phyloP scores from a whole-genome alignment of 2,329 filamentous ascomycete genomes.

The Exophiala lecanii-corni region DNA sequence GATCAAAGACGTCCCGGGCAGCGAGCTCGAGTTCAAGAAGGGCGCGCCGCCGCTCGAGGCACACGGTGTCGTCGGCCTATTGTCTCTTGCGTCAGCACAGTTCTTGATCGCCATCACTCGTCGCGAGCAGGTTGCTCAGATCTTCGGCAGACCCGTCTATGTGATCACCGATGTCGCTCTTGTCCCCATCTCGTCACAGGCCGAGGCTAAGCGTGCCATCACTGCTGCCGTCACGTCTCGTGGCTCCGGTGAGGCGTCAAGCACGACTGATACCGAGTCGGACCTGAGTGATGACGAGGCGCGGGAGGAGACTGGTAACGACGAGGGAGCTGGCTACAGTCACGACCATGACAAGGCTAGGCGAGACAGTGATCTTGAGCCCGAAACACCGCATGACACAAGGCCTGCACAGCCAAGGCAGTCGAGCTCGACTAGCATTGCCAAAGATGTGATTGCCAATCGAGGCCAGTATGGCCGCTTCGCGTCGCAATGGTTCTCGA shows the following conservation, averaged over 20 bases:
- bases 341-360: background rate
- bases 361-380: constrained; percentile 7
- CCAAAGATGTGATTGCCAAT: constrained; percentile 79
- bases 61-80: constrained; percentile 62
- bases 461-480: constrained; percentile 84
- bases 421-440: constrained; percentile 58
- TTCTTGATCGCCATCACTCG: constrained; percentile 84
- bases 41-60: constrained; percentile 43
- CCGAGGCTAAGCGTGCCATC: constrained; percentile 70
- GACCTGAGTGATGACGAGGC: constrained; percentile 30
- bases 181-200: constrained; percentile 76
- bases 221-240: constrained; percentile 30
- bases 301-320: constrained; percentile 27
- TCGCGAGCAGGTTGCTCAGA: constrained; percentile 81
- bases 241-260: constrained; percentile 5
- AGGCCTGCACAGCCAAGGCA: constrained; percentile 24
- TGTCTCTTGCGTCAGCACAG: constrained; percentile 73
- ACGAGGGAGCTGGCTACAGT: too few species aligned
- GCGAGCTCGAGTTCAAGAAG: constrained; percentile 29
- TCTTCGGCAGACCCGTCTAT: constrained; percentile 77
- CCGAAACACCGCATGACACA: constrained; percentile 14
- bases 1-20: constrained; percentile 42
- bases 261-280: constrained; percentile 23
- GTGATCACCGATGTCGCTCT: constrained; percentile 82
- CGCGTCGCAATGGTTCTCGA: constrained; percentile 86